Conservation (phyloP, 179 eudicot species). For the Carnegiea gigantea region DNA sequence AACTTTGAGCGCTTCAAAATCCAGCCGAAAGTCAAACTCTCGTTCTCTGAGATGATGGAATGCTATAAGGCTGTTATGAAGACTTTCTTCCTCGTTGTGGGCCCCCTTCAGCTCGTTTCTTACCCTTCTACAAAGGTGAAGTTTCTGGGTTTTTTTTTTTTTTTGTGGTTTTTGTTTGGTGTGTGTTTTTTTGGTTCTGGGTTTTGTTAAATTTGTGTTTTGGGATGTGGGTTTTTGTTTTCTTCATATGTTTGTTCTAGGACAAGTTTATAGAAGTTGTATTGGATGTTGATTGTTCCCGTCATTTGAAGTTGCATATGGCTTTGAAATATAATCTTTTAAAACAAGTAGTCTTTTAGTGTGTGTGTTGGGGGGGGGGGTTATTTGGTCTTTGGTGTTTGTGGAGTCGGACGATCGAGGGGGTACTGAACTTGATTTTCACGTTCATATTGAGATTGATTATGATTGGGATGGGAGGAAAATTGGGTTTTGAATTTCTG, state of each 20-base stretch:
- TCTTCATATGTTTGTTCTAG: neutral
- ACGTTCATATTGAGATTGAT: neutral
- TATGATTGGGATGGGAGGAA: neutral
- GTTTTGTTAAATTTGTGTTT: conserved; percentile 15
- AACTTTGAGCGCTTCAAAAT: conserved; percentile 53
- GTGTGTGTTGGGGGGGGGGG: neutral
- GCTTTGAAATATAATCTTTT: neutral
- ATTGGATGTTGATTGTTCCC: conserved; percentile 26
- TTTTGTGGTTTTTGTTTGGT: neutral
- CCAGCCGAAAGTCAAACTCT: conserved; percentile 69
- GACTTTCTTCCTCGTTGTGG: conserved; percentile 67
- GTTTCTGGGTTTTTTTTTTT: neutral
- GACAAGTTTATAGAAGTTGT: neutral
- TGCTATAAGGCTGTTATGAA: conserved; percentile 76
- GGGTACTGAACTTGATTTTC: neutral
- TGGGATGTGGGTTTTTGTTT: conserved; percentile 15
- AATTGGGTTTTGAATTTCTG: neutral
- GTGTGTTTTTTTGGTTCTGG: conserved; percentile 4
- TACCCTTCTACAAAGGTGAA: conserved; percentile 63
- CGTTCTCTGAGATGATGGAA: conserved; percentile 40
- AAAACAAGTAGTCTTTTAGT: neutral
- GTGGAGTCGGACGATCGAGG: neutral
- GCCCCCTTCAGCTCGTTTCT: conserved; percentile 81
- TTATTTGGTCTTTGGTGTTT: neutral
- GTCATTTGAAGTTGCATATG: too few relatives aligned